Percentiles rank a stretch among this genome's conserved stretches.
Evolutionary conservation across 2,329 filamentous ascomycete genomes (phyloP).

Genomic region (Calonectria crousiana): DNA sequence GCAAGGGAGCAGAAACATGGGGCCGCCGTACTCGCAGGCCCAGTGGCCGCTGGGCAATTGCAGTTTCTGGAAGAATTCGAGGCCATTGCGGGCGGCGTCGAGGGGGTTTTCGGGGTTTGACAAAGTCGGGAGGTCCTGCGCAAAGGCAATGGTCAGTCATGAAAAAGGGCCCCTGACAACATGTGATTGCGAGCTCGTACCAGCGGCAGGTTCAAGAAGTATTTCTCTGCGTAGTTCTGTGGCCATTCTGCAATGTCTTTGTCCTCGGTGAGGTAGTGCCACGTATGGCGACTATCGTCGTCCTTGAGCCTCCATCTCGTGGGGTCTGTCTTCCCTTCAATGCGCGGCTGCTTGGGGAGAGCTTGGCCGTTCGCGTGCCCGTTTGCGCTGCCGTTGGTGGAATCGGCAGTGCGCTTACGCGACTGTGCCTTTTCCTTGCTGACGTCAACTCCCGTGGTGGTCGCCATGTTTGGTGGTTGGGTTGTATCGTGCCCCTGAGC

Average conservation of each 20-base stretch:
- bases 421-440: conserved; percentile 45
- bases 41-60: conserved; percentile 92
- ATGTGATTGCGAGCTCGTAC: conserved; percentile 59
- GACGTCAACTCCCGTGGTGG: conserved; percentile 45
- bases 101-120: conserved; percentile 78
- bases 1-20: conserved; percentile 93
- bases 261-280: conserved; percentile 88
- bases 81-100: conserved; percentile 83
- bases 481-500: conserved; percentile 2
- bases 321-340: conserved; percentile 77
- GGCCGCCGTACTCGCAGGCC: conserved; percentile 97
- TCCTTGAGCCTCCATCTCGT: conserved; percentile 87
- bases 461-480: conserved; percentile 42
- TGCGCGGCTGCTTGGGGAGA: conserved; percentile 59
- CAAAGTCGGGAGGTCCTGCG: conserved; percentile 79
- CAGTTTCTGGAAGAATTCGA: conserved; percentile 89
- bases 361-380: conserved; percentile 54
- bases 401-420: conserved; percentile 59
- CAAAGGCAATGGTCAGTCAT: conserved; percentile 10
- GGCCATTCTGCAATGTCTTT: conserved; percentile 82
- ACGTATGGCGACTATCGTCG: conserved; percentile 88
- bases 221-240: conserved; percentile 90
- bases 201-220: conserved; percentile 82
- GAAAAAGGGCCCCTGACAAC: neutral
- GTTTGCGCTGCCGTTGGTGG: conserved; percentile 55